phyloP scores from a whole-genome alignment of 306 rosid species.

The Lotus japonicus region DNA sequence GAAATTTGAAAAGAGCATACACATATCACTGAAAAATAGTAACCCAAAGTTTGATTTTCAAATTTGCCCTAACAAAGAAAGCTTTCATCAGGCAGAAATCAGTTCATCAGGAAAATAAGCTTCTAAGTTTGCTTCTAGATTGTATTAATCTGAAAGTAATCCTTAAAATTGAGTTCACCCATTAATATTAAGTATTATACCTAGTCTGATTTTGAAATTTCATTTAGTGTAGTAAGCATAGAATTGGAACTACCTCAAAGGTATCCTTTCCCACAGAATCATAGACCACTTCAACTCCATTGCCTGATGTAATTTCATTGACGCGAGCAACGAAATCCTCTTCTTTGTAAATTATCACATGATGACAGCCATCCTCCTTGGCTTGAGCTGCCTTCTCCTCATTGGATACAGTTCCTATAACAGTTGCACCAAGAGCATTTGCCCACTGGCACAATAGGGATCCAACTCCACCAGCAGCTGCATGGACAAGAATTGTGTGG shows the following conservation, averaged over 20 bases:
- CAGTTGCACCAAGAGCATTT: conserved; percentile 83
- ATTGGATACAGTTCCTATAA: conserved; percentile 80
- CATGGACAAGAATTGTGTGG: conserved; percentile 74
- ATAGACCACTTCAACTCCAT: conserved; percentile 87
- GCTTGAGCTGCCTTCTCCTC: conserved; percentile 88
- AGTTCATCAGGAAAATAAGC: not conserved
- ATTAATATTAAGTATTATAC: not conserved
- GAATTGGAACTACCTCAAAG: conserved; percentile 54
- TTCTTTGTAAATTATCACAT: conserved; percentile 59
- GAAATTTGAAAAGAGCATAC: not conserved
- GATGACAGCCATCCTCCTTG: conserved; percentile 85
- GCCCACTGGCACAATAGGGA: conserved; percentile 96
- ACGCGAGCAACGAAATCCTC: conserved; percentile 82
- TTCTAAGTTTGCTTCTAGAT: not conserved
- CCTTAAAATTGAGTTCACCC: not conserved
- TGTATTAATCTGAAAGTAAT: not conserved
- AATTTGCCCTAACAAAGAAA: not conserved
- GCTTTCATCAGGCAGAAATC: not conserved
- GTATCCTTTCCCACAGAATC: conserved; percentile 95
- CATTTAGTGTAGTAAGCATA: not conserved
- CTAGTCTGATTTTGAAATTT: not conserved
- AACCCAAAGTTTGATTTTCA: not conserved
- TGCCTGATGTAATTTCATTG: conserved; percentile 67
- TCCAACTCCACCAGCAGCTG: conserved; percentile 97
- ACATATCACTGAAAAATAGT: not conserved